phyloP scores from a whole-genome alignment of 2,329 filamentous ascomycete species.

The Penicillium thymicola region DNA sequence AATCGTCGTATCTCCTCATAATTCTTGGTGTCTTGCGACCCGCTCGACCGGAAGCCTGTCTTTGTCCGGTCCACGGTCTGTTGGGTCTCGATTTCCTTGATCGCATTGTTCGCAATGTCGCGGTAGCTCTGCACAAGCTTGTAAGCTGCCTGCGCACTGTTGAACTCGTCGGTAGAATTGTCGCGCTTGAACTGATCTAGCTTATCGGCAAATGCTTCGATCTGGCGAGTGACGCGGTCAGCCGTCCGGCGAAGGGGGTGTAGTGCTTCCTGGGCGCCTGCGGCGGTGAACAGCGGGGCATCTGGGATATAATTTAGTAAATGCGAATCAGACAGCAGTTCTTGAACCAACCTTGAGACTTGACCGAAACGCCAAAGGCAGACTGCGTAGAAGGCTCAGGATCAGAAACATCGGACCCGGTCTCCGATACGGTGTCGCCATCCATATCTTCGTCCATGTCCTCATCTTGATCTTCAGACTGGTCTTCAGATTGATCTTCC shows the following conservation, averaged over 20 bases:
- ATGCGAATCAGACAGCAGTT: neutral
- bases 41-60: conserved; percentile 28
- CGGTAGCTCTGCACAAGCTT: conserved; percentile 64
- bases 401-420: conserved; percentile 30
- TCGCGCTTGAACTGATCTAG: conserved; percentile 70
- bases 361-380: conserved; percentile 9
- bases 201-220: conserved; percentile 79
- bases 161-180: conserved; percentile 50
- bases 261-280: conserved; percentile 51
- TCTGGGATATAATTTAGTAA: conserved; percentile 17
- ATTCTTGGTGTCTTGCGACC: conserved; percentile 24
- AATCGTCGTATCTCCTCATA: conserved; percentile 53
- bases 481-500: neutral
- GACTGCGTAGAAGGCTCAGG: conserved; percentile 18
- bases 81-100: conserved; percentile 42
- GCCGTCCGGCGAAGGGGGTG: conserved; percentile 63
- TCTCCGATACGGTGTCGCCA: conserved; percentile 27
- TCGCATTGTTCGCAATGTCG: conserved; percentile 53
- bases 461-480: conserved; percentile 20
- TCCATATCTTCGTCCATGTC: conserved; percentile 31
- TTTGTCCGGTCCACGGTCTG: conserved; percentile 41
- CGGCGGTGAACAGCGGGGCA: conserved; percentile 42
- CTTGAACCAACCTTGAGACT: conserved; percentile 14
- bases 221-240: conserved; percentile 71
- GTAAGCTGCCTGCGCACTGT: conserved; percentile 62